Evolutionary conservation across 1,284 basidiomycete genomes (phyloP).

Genomic region (Malassezia caprae): DNA sequence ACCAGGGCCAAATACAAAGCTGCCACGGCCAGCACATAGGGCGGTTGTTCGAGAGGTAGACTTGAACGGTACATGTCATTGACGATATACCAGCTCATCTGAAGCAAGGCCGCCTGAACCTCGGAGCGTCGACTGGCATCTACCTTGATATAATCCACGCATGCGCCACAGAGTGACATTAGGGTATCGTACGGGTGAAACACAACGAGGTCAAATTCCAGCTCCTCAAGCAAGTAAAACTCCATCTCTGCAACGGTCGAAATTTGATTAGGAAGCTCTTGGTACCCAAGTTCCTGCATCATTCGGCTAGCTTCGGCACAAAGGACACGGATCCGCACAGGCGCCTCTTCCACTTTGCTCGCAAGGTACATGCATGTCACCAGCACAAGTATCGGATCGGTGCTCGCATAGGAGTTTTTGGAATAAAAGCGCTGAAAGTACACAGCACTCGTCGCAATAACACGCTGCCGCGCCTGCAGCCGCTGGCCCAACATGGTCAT

Average conservation of each 20-base stretch:
- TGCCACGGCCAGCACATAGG: conserved; percentile 82
- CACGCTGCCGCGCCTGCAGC: conserved; percentile 70
- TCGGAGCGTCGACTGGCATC: background rate
- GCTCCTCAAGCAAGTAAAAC: conserved; percentile 90
- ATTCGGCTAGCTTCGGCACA: conserved; percentile 62
- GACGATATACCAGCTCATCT: conserved; percentile 68
- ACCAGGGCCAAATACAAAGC: conserved; percentile 63
- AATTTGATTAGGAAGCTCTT: conserved; percentile 66
- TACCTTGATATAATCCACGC: background rate
- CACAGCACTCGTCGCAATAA: conserved; percentile 81
- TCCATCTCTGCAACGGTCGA: conserved; percentile 89
- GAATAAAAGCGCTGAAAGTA: conserved; percentile 86
- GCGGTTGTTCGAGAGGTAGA: conserved; percentile 78
- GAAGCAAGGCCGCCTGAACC: conserved; percentile 24
- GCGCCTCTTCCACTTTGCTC: conserved; percentile 90
- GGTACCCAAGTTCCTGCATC: conserved; percentile 25
- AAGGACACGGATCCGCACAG: conserved; percentile 81
- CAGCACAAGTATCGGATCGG: conserved; percentile 82
- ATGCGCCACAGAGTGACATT: conserved; percentile 3
- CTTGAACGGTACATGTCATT: conserved; percentile 92
- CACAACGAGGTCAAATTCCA: conserved; percentile 84
- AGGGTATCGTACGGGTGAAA: conserved; percentile 90
- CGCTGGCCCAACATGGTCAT: conserved; percentile 79
- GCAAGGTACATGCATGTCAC: conserved; percentile 90
- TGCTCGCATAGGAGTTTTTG: conserved; percentile 63